Evolutionary conservation across 192 early-diverging fungal genomes (phyloP).

Genomic region (Borealophlyctis nickersoniae): DNA sequence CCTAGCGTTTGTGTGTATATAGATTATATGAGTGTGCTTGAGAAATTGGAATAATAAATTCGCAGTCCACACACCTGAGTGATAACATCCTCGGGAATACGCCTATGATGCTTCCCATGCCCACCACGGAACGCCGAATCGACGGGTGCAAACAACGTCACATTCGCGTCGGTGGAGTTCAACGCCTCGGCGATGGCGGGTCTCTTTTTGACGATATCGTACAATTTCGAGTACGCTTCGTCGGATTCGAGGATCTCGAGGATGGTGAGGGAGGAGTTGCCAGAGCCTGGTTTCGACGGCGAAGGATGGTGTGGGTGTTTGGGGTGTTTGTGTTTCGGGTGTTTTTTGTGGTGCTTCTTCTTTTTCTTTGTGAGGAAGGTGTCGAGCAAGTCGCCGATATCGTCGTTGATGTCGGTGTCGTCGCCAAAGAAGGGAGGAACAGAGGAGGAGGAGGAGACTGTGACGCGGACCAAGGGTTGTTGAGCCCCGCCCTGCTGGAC

Average conservation of each 20-base stretch:
- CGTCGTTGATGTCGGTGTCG: no score
- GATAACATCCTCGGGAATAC: constrained; percentile 6
- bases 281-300: neutral
- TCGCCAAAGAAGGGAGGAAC: no score
- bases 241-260: neutral
- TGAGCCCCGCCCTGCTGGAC: no score
- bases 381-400: no score
- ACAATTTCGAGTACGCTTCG: constrained; percentile 13
- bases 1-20: neutral
- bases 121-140: neutral
- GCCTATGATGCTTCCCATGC: neutral
- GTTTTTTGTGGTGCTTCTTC: neutral
- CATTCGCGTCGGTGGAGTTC: neutral
- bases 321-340: neutral
- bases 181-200: constrained; percentile 3
- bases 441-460: no score
- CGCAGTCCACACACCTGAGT: constrained; percentile 8
- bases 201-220: constrained; percentile 10
- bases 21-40: neutral
- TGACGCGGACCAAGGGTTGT: no score
- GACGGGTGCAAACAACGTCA: constrained; percentile 22
- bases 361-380: no score
- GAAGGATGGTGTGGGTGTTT: neutral
- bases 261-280: neutral
- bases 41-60: neutral